A percentile compares a stretch with the other conserved stretches of the same genome.
These are phyloP conservation scores for Schizochytrium sp. DNA, from an alignment of 108 stramenopile species.

Conservation along the genomic window DNA sequence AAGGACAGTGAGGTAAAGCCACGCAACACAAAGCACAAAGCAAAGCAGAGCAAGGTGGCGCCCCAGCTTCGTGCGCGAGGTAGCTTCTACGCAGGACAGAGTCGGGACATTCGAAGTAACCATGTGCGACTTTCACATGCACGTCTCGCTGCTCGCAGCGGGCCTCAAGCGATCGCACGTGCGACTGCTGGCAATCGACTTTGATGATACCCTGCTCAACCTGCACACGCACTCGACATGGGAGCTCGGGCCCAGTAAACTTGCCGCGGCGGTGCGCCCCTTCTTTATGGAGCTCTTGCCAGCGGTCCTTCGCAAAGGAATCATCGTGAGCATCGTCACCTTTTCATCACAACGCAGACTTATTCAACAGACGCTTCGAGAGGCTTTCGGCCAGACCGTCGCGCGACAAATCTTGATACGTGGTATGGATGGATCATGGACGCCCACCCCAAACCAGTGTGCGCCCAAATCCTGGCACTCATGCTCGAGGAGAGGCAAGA, in stretches of 20 bases:
- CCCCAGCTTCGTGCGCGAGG: too few relatives aligned
- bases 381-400: not conserved
- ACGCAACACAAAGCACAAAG: too few relatives aligned
- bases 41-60: too few relatives aligned
- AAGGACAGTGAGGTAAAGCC: too few relatives aligned
- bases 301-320: not conserved
- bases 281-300: not conserved
- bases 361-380: not conserved
- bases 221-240: not conserved
- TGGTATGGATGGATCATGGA: not conserved
- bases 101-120: too few relatives aligned
- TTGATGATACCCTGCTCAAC: not conserved
- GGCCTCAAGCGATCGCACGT: not conserved
- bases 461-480: not conserved
- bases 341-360: conserved; percentile 5
- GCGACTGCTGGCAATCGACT: not conserved
- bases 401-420: not conserved
- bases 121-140: conserved; percentile 8
- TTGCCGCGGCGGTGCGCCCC: not conserved
- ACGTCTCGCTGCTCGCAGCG: not conserved
- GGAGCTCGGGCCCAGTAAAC: not conserved
- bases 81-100: too few relatives aligned
- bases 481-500: conserved; percentile 8
- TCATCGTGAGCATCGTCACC: not conserved
- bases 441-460: not conserved